phyloP scores from a whole-genome alignment of 352 stramenopile species.

The Globisporangium emineosum region DNA sequence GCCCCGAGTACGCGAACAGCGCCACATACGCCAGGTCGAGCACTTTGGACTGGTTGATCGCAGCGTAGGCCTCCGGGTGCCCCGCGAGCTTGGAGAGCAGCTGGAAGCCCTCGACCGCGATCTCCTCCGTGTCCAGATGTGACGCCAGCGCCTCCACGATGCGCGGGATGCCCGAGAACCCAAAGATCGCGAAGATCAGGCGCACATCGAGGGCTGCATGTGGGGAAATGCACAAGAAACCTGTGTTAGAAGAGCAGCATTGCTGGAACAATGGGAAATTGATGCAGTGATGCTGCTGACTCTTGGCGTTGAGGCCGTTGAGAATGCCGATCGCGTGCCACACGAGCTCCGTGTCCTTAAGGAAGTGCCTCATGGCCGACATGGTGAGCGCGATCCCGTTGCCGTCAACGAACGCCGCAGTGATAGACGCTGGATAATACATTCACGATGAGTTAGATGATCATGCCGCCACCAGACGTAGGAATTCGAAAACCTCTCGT shows the following conservation, averaged over 20 bases:
- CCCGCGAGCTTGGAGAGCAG: constrained; percentile 49
- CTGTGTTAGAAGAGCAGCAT: too few species aligned
- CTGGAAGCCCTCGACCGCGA: constrained; percentile 72
- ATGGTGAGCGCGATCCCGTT: constrained; percentile 63
- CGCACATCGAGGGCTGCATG: constrained; percentile 38
- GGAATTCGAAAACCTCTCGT: background rate
- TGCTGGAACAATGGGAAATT: background rate
- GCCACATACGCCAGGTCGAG: constrained; percentile 71
- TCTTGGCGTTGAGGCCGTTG: constrained; percentile 58
- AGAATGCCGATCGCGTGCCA: constrained; percentile 73
- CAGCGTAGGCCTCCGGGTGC: constrained; percentile 39
- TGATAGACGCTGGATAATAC: constrained; percentile 32
- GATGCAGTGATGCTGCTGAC: constrained; percentile 27
- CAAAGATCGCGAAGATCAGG: constrained; percentile 44
- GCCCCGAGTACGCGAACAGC: constrained; percentile 60
- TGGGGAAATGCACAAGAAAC: background rate
- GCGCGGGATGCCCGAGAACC: constrained; percentile 49
- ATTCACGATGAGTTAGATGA: background rate
- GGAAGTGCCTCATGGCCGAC: constrained; percentile 43
- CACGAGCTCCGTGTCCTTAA: constrained; percentile 61
- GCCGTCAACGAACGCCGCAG: constrained; percentile 54
- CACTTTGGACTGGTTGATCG: constrained; percentile 62
- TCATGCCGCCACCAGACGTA: background rate
- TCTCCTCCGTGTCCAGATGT: constrained; percentile 72
- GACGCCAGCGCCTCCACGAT: constrained; percentile 64